Evolutionary conservation across 331 rosid species (phyloP).

Genomic region (Prunus yedoensis): DNA sequence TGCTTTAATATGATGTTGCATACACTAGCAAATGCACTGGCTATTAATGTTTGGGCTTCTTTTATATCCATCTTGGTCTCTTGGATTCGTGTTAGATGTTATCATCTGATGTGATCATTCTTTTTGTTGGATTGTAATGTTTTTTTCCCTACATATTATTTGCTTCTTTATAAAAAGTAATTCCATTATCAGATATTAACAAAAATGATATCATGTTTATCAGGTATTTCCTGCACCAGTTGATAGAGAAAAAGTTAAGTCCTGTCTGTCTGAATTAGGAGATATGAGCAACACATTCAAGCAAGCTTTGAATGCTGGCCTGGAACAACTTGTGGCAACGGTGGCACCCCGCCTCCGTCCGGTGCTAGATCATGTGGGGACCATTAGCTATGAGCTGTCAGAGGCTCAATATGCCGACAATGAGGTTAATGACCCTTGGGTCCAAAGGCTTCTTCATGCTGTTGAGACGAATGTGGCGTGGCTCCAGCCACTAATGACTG

Average conservation of each 20-base stretch:
- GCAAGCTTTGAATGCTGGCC: constrained; percentile 74
- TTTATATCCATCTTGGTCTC: background rate
- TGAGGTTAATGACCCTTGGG: constrained; percentile 99
- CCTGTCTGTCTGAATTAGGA: constrained; percentile 87
- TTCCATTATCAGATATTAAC: constrained; percentile 8
- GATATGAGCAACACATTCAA: constrained; percentile 86
- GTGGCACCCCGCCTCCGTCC: constrained; percentile 86
- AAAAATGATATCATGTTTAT: constrained; percentile 16
- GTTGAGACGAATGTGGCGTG: constrained; percentile 84
- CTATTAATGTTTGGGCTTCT: background rate
- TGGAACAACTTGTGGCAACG: constrained; percentile 84
- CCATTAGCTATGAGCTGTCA: constrained; percentile 82
- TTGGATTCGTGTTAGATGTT: background rate
- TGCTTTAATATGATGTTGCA: too few species aligned
- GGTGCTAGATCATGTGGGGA: constrained; percentile 74
- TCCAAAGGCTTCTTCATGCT: constrained; percentile 93
- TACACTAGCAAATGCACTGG: background rate
- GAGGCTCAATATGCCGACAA: constrained; percentile 94
- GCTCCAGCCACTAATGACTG: constrained; percentile 89
- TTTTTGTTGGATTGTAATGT: background rate
- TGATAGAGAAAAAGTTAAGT: constrained; percentile 85
- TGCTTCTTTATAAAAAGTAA: constrained; percentile 4
- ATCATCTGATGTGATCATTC: background rate
- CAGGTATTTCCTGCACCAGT: constrained; percentile 82
- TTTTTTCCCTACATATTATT: background rate